These are phyloP conservation scores for Purshia tridentata DNA, from an alignment of 306 rosid genomes.

Conservation along the genomic window DNA sequence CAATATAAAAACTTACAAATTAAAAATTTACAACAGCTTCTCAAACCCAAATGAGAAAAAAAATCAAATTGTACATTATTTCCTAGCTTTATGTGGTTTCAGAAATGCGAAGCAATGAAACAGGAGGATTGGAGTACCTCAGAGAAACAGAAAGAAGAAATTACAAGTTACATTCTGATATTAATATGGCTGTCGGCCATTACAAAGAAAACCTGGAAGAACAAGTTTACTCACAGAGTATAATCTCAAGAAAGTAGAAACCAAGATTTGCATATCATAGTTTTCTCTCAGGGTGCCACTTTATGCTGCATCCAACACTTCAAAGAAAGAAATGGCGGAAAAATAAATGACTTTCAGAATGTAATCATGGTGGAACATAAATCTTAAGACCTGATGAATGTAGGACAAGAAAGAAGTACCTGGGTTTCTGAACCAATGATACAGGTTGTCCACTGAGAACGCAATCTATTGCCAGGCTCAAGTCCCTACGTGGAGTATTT, in stretches of 20 bases:
- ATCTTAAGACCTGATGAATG: constrained; percentile 8
- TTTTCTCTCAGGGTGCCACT: constrained; percentile 79
- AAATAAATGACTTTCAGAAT: constrained; percentile 22
- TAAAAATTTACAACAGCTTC: not conserved
- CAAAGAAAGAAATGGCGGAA: constrained; percentile 20
- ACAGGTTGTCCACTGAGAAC: constrained; percentile 83
- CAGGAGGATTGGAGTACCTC: constrained; percentile 6
- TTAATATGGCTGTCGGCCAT: constrained; percentile 16
- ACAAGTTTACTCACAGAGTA: constrained; percentile 20
- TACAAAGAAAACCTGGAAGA: constrained; percentile 21
- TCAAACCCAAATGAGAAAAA: constrained; percentile 10
- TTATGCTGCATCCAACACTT: constrained; percentile 96
- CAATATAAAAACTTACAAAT: not conserved
- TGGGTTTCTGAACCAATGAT: constrained; percentile 60
- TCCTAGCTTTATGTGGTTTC: constrained; percentile 23
- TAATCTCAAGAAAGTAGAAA: constrained; percentile 20
- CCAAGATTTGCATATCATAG: constrained; percentile 25
- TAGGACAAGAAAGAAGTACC: constrained; percentile 38
- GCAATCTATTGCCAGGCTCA: constrained; percentile 78
- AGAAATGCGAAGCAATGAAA: constrained; percentile 17
- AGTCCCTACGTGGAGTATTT: constrained; percentile 52
- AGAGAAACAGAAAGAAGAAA: constrained; percentile 25
- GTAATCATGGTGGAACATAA: constrained; percentile 3
- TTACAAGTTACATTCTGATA: constrained; percentile 14
- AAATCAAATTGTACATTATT: constrained; percentile 23